phyloP scores from a whole-genome alignment of 345 rosid species.

The Hirschfeldia incana region DNA sequence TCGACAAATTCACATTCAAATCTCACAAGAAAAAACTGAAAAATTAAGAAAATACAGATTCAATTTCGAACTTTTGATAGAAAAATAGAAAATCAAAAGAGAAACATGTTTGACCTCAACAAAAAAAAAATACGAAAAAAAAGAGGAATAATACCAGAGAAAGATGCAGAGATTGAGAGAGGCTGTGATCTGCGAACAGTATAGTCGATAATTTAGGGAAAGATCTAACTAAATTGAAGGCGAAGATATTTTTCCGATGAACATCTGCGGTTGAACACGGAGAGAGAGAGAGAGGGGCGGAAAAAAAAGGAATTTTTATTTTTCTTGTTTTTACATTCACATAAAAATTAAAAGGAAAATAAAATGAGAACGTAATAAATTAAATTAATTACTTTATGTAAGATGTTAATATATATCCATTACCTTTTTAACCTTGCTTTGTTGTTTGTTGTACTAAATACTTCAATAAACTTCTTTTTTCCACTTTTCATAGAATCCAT shows the following conservation, averaged over 20 bases:
- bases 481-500: neutral
- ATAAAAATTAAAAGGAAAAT: slow-evolving; percentile 22
- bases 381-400: slow-evolving; percentile 12
- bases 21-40: neutral
- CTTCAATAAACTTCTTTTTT: neutral
- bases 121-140: neutral
- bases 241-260: slow-evolving; percentile 48
- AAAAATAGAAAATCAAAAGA: neutral
- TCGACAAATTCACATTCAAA: slow-evolving; percentile 3
- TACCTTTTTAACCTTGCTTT: slow-evolving; percentile 5
- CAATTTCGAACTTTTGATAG: slow-evolving; percentile 1
- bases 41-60: slow-evolving; percentile 12
- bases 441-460: neutral
- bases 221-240: slow-evolving; percentile 41
- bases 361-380: slow-evolving; percentile 22
- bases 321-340: slow-evolving; percentile 32
- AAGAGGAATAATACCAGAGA: neutral
- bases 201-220: slow-evolving; percentile 16
- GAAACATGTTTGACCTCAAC: slow-evolving; percentile 11
- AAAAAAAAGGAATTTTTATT: neutral
- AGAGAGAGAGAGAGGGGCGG: slow-evolving; percentile 16
- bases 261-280: slow-evolving; percentile 46
- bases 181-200: neutral
- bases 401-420: neutral
- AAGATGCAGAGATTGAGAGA: neutral